phyloP scores from a whole-genome alignment of 2,329 filamentous ascomycete species.

The Fusarium solani-melongenae region DNA sequence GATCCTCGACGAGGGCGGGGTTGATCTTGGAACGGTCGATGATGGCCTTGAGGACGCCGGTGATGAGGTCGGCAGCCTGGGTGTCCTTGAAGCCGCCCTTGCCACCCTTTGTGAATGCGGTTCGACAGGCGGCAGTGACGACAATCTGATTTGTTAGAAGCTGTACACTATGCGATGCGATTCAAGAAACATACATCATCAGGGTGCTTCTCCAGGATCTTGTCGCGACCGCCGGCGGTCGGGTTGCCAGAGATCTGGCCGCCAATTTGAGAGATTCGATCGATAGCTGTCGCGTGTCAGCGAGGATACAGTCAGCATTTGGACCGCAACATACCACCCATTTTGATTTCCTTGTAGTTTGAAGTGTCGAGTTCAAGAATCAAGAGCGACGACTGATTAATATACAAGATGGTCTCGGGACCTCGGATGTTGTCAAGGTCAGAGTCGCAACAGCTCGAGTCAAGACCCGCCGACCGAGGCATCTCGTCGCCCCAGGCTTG shows the following conservation, averaged over 20 bases:
- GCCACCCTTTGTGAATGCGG: constrained; percentile 90
- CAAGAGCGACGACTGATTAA: constrained; percentile 1
- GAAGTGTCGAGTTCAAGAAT: constrained; percentile 14
- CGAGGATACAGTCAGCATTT: background rate
- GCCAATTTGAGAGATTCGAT: constrained; percentile 69
- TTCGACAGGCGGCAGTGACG: constrained; percentile 91
- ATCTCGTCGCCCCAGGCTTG: constrained; percentile 42
- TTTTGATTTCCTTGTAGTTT: constrained; percentile 33
- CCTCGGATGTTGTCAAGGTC: constrained; percentile 41
- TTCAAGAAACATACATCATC: constrained; percentile 66
- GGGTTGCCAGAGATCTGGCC: constrained; percentile 73
- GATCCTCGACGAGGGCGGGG: constrained; percentile 88
- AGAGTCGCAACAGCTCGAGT: constrained; percentile 27
- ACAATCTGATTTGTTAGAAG: constrained; percentile 70
- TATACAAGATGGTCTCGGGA: constrained; percentile 36
- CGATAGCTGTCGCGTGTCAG: constrained; percentile 58
- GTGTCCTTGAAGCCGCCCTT: constrained; percentile 98
- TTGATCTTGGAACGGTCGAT: constrained; percentile 90
- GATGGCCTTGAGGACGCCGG: constrained; percentile 83
- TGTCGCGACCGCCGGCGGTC: constrained; percentile 61
- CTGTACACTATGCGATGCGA: background rate
- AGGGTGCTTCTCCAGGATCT: constrained; percentile 72
- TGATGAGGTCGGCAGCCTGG: constrained; percentile 83
- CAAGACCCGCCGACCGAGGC: constrained; percentile 48
- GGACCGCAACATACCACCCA: constrained; percentile 45